phyloP scores from a whole-genome alignment of 208 protist genomes.

The Crithidia acanthocephali region DNA sequence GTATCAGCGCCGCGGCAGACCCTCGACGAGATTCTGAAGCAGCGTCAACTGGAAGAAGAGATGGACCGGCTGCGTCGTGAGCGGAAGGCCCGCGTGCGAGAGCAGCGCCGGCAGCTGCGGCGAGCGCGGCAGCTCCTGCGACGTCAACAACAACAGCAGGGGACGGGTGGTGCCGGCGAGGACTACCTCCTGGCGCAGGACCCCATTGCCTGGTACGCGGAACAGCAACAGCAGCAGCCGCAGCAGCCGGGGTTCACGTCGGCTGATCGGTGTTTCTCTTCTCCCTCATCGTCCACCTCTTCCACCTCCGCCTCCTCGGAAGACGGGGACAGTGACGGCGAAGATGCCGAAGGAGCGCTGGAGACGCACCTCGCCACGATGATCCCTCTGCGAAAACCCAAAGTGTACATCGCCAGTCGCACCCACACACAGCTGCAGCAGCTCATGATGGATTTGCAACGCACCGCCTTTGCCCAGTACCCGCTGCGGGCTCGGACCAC shows the following conservation, averaged over 20 bases:
- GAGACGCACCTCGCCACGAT: slow-evolving; percentile 27
- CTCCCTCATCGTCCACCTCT: background rate
- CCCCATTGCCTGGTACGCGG: slow-evolving; percentile 22
- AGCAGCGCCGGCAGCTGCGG: slow-evolving; percentile 25
- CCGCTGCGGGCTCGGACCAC: slow-evolving; percentile 29
- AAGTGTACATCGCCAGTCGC: slow-evolving; percentile 94
- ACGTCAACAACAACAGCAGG: slow-evolving; percentile 15
- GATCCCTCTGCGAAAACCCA: slow-evolving; percentile 67
- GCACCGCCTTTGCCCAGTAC: slow-evolving; percentile 76
- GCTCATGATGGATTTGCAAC: slow-evolving; percentile 89
- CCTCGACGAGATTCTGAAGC: slow-evolving; percentile 27
- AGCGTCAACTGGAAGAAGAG: slow-evolving; percentile 45
- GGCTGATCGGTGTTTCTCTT: background rate
- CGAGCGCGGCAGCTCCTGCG: slow-evolving; percentile 23
- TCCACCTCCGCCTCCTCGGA: slow-evolving; percentile 27
- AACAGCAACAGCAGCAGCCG: slow-evolving; percentile 6
- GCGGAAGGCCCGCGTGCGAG: slow-evolving; percentile 28
- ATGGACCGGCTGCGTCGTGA: slow-evolving; percentile 21
- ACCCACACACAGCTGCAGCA: slow-evolving; percentile 97
- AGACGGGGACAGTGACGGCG: slow-evolving; percentile 11
- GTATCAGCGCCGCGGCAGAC: slow-evolving; percentile 5
- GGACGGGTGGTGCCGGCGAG: background rate
- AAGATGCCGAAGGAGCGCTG: slow-evolving; percentile 11
- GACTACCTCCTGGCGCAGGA: slow-evolving; percentile 31
- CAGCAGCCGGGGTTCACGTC: background rate